phyloP scores from a whole-genome alignment of 768 basidiomycete genomes.

The Podaxis sp. region DNA sequence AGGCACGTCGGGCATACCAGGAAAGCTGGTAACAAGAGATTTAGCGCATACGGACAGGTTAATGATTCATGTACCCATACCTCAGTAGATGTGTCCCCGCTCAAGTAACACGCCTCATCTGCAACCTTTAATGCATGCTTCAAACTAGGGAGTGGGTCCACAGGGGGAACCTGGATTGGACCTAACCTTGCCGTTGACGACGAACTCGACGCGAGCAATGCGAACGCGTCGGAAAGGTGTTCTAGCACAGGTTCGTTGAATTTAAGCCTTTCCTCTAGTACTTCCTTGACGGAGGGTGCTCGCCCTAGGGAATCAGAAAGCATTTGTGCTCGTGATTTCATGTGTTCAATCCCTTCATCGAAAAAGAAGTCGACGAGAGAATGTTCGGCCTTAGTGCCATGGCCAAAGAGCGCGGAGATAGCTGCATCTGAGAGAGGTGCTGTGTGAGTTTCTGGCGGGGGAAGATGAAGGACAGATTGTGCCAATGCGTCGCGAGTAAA shows the following conservation, averaged over 20 bases:
- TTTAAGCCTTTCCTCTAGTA: constrained; percentile 53
- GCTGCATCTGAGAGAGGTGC: constrained; percentile 69
- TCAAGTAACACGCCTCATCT: constrained; percentile 64
- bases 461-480: constrained; percentile 57
- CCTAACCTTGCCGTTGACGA: constrained; percentile 14
- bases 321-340: constrained; percentile 27
- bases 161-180: constrained; percentile 32
- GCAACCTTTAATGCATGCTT: constrained; percentile 63
- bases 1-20: constrained; percentile 72
- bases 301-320: constrained; percentile 12
- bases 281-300: constrained; percentile 40
- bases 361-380: constrained; percentile 75
- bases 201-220: constrained; percentile 57
- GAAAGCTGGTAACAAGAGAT: constrained; percentile 41
- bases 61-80: constrained; percentile 31
- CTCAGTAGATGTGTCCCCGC: constrained; percentile 53
- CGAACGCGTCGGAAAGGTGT: constrained; percentile 74
- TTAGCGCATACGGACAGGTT: neutral
- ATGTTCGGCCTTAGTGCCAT: constrained; percentile 61
- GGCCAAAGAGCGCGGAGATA: constrained; percentile 71
- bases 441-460: constrained; percentile 41
- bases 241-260: constrained; percentile 67
- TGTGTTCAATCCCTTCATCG: constrained; percentile 56
- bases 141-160: constrained; percentile 61
- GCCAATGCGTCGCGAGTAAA: constrained; percentile 74